Evolutionary conservation across 2,329 filamentous ascomycete genomes (phyloP).

Genomic region (Geosmithia flava): DNA sequence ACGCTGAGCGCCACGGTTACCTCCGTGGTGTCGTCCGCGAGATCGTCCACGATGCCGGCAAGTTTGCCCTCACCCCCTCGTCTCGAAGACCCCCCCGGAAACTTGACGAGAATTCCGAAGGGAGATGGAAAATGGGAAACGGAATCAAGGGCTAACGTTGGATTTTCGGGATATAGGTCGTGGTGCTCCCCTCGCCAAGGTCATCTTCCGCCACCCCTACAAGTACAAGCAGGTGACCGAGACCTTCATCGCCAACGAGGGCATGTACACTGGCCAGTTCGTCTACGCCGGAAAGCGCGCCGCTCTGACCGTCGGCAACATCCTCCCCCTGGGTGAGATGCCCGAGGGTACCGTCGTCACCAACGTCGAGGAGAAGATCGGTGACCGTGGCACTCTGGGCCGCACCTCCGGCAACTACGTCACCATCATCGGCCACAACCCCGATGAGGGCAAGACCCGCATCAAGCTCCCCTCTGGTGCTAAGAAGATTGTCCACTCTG

Average conservation of each 20-base stretch:
- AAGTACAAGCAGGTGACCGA: constrained; percentile 94
- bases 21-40: constrained; percentile 95
- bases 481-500: constrained; percentile 97
- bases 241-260: constrained; percentile 99
- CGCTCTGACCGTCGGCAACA: constrained; percentile 89
- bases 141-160: constrained; percentile 11
- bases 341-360: constrained; percentile 98
- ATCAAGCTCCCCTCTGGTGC: constrained; percentile 98
- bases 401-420: constrained; percentile 99
- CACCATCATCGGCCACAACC: constrained; percentile 95
- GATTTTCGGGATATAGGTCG: constrained; percentile 33
- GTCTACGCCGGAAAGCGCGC: constrained; percentile 99
- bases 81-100: constrained; percentile 4
- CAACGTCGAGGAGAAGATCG: constrained; percentile 98
- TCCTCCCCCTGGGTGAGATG: constrained; percentile 86
- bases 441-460: constrained; percentile 98
- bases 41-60: constrained; percentile 94
- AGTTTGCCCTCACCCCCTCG: constrained; percentile 11
- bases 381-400: constrained; percentile 91
- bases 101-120: constrained; percentile 5
- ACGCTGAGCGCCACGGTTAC: constrained; percentile 94
- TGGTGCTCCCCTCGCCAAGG: constrained; percentile 94
- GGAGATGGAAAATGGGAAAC: neutral
- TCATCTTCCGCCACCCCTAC: constrained; percentile 97
- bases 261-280: constrained; percentile 99